Base-by-base conservation (phyloP, 108 stramenopile genomes). In the Schizochytrium sp. region DNA sequence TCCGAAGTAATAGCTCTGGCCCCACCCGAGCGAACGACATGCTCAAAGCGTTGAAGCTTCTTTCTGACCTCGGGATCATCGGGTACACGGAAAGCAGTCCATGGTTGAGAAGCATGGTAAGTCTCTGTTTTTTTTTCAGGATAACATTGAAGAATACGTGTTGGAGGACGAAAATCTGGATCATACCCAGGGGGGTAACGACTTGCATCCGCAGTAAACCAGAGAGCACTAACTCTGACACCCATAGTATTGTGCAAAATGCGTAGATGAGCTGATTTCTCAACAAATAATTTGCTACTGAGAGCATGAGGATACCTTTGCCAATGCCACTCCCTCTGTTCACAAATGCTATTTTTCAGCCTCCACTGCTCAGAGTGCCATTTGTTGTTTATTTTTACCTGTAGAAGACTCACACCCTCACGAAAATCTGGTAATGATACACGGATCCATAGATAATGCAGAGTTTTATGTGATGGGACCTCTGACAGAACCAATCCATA, bases 331-430 rank as follows among this genome's bases (percentile, higher is more conserved):
- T 49, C 53, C 1, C 28, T 10, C 8, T n/a, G 47, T 38, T 83
- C 50, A 10, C 76, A 55, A 10, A 42, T 17, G 76, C 50, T 55
- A 13, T 47, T 83, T 28, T 83, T 83, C 28, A 83, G 50, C 50
- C 76, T 56, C 76, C 76, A 83, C 50, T 10, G 47, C 76, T 83
- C 76, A 28, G 47, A 49, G 53, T 83, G 47, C 76, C 76, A 83
- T n/a, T 40, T n/a, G 28, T 40, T 53, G 53, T 83, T 83, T 10
- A 83, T 5, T 49, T 55, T 17, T 5, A 83, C 76, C 76, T 83
- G 76, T 28, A 83, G n/a, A 7, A 83, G 28, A 28, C 53, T 49
- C 45, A 55, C 53, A 47, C 53, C 53, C 53, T 49, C 50, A 0
- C 53, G 47, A 28, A 55, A 55, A 55, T 83, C 53, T 19, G 76